Percentiles rank a stretch among this genome's conserved stretches.
These are phyloP conservation scores for Syzygium syzygioides DNA, from an alignment of 441 rosid genomes.

Conservation along the genomic window DNA sequence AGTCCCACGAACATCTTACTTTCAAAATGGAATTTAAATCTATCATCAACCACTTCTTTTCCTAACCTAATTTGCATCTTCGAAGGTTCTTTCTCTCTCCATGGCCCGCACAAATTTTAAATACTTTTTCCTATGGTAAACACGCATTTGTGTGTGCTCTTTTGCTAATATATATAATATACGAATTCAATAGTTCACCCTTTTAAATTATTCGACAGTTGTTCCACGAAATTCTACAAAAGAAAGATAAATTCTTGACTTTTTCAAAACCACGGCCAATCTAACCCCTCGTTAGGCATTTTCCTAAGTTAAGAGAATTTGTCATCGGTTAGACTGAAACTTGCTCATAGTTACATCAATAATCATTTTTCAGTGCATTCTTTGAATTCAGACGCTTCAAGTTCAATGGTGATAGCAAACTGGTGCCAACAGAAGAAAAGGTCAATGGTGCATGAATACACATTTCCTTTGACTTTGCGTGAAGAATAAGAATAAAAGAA, in stretches of 20 bases:
- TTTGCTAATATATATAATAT: not conserved
- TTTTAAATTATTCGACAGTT: not conserved
- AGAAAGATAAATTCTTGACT: not conserved
- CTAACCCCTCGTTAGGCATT: not conserved
- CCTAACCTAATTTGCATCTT: not conserved
- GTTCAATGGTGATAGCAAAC: not conserved
- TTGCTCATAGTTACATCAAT: not conserved
- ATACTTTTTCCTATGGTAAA: not conserved
- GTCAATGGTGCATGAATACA: not conserved
- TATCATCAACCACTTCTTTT: not conserved
- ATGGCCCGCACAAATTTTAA: not conserved
- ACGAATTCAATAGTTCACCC: not conserved
- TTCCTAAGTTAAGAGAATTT: not conserved
- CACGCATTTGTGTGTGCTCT: not conserved
- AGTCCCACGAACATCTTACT: not conserved
- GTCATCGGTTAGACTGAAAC: not conserved
- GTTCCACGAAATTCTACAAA: not conserved
- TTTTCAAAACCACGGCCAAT: not conserved
- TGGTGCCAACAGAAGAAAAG: not conserved
- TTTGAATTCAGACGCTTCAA: not conserved
- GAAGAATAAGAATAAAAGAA: not conserved
- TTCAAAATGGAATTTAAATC: not conserved
- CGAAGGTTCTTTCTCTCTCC: not conserved
- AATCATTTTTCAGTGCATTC: not conserved
- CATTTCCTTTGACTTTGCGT: not conserved